Base-by-base conservation (phyloP, 2,329 filamentous ascomycete species). In the Talaromyces islandicus region DNA sequence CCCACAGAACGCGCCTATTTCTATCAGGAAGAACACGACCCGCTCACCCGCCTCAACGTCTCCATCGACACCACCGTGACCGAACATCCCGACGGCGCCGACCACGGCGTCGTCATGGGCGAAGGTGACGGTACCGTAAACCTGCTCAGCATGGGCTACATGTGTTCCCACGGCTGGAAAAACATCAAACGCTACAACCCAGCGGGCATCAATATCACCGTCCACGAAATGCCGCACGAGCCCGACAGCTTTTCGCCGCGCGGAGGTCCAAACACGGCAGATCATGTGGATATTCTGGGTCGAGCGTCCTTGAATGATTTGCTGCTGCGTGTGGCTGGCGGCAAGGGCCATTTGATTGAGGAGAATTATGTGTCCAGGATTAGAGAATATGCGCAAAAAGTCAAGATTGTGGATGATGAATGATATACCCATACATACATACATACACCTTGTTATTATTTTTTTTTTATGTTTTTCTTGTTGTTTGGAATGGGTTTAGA, bases 101-200 rank as follows among this genome's bases (percentile, higher is more conserved):
- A 99, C 71, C 94, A 90, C 65, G 94, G 94, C 25, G 91, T 99
- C n/a, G 82, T 96, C 35, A 88, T 97, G 82, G 93, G 93, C 41
- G 94, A 97, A 73, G 94, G 94, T 4, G 94, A 99, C 67, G 94
- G 94, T 1, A 99, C 94, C 0, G 94, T 99, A 48, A 96, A 92
- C 65, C 76, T 99, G n/a, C 77, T 99, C 11, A 95, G 90, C 67
- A 86, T 87, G 0, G 94, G 93, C 2, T 99, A 97, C 73, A 97
- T 99, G 94, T 99, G 94, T 74, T 89, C 91, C 67, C 91, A 88
- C 68, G 94, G 94, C 3, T 99, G 94, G 94, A 87, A 88, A 60
- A 12, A 35, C n/a, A 89, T 97, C 75, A 92, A 91, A 75, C 84
- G 94, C 38, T 99, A 95, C 73, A 99, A 99, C 69, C 94, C 94